Evolutionary conservation across 2,329 filamentous ascomycete genomes (phyloP).

Genomic region (Monosporascus sp.): DNA sequence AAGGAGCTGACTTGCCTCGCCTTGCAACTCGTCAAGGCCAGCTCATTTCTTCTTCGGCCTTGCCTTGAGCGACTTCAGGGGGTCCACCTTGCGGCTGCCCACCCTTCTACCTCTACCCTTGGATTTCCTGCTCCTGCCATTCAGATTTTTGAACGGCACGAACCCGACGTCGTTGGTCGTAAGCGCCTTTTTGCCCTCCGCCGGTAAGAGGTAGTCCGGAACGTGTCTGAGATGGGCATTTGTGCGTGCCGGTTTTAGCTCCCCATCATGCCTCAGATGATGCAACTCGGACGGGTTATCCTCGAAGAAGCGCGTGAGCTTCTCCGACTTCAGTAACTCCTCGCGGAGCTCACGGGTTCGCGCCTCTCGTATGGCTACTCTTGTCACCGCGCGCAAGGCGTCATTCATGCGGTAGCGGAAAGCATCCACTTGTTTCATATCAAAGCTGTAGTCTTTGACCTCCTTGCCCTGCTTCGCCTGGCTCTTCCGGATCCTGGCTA

Average conservation of each 20-base stretch:
- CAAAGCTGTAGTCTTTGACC: slow-evolving; percentile 86
- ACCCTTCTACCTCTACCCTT: slow-evolving; percentile 46
- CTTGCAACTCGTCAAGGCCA: neutral
- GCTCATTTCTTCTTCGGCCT: slow-evolving; percentile 36
- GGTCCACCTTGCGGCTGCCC: slow-evolving; percentile 67
- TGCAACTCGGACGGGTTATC: slow-evolving; percentile 88
- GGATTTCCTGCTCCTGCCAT: slow-evolving; percentile 42
- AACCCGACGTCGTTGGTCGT: slow-evolving; percentile 66
- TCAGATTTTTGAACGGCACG: slow-evolving; percentile 58
- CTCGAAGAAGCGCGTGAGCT: slow-evolving; percentile 91
- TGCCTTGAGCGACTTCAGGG: slow-evolving; percentile 82
- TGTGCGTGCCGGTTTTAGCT: slow-evolving; percentile 74
- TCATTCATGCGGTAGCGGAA: slow-evolving; percentile 96
- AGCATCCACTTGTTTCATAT: slow-evolving; percentile 87
- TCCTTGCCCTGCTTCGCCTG: slow-evolving; percentile 75
- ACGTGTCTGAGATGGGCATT: slow-evolving; percentile 92
- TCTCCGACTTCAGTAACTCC: slow-evolving; percentile 89
- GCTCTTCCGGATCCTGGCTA: slow-evolving; percentile 72
- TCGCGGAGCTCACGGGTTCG: slow-evolving; percentile 80
- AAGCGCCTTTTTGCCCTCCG: slow-evolving; percentile 65
- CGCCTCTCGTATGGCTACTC: slow-evolving; percentile 84
- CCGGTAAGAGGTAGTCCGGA: slow-evolving; percentile 84
- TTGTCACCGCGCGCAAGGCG: slow-evolving; percentile 82
- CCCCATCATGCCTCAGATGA: slow-evolving; percentile 84
- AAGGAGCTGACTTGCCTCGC: neutral